phyloP scores from a whole-genome alignment of 2,329 filamentous ascomycete species.

The Pezicula radicicola region DNA sequence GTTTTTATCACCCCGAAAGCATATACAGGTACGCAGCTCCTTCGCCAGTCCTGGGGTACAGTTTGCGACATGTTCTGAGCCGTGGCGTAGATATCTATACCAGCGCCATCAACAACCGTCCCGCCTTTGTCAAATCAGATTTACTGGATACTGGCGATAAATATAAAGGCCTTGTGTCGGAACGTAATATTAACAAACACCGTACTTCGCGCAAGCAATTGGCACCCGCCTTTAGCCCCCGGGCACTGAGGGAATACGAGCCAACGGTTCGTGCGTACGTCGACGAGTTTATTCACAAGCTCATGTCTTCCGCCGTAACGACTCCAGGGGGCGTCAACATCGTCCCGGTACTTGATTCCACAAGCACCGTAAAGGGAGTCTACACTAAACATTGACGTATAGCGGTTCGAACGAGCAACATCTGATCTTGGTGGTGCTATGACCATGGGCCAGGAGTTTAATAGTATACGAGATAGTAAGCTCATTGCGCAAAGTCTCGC shows the following conservation, averaged over 20 bases:
- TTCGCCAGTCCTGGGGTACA: not conserved
- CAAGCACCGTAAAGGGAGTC: not conserved
- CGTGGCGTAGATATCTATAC: not conserved
- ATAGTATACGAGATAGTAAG: not conserved
- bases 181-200: not conserved
- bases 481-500: not conserved
- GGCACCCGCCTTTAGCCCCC: not conserved
- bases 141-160: not conserved
- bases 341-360: not conserved
- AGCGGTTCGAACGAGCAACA: not conserved
- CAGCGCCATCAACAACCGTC: not conserved
- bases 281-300: not conserved
- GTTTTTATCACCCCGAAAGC: conserved; percentile 10
- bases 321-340: not conserved
- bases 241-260: not conserved
- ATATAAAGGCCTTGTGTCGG: not conserved
- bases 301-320: not conserved
- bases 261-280: not conserved
- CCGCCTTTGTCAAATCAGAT: not conserved
- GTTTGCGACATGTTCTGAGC: not conserved
- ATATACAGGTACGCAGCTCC: not conserved
- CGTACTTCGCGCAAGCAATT: not conserved
- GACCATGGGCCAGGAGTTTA: not conserved
- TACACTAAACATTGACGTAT: not conserved
- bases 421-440: not conserved